Base-by-base conservation (phyloP, 148 eudicot species). In the Rhododendron simsii region DNA sequence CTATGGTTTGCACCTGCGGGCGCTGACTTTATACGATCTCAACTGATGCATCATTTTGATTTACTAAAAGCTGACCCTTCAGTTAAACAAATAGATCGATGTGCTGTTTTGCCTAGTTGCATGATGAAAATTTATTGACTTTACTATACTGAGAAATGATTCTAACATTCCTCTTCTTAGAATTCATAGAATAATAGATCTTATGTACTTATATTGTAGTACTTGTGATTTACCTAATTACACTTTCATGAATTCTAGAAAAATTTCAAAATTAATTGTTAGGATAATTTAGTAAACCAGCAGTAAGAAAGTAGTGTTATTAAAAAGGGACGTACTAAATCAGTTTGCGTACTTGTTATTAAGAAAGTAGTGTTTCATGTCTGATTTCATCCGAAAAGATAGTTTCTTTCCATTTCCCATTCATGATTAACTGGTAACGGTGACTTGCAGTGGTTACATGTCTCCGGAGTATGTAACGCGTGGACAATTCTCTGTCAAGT, bases 391-490 rank as follows among this genome's bases (percentile, higher is more conserved):
- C 12, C 48, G 20, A 35, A 75, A 6, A 37, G 11, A n/a, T 7
- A 21, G 14, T 44, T 44, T 75, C 47, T 9, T 20, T 21, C 13
- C 26, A 7, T 44, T 3, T 45, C 0, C 3, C 59, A 2, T 8
- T 37, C 7, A 28, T 48, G 5, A 15, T 51, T 30, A 7, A n/a
- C 23, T 63, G 9, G n/a, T 39, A 20, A 71, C 0, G 51, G n/a
- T 63, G 10, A 13, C 3, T 28, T 65, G 88, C 81, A 87, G 91
- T 80, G 92, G 92, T 82, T 87, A 48, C 10, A 80, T 65, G 47
- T 44, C 75, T 33, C 50, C 83, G 3, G 73, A 65, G 14, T 65
- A 65, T 0, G 73, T n/a, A 65, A n/a, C 11, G 5, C 15, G 23
- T 9, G 73, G 73, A 65, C 73, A 65, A n/a, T 65, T n/a, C 30